Conservation (phyloP, 441 rosid genomes). For the Sinapis alba region DNA sequence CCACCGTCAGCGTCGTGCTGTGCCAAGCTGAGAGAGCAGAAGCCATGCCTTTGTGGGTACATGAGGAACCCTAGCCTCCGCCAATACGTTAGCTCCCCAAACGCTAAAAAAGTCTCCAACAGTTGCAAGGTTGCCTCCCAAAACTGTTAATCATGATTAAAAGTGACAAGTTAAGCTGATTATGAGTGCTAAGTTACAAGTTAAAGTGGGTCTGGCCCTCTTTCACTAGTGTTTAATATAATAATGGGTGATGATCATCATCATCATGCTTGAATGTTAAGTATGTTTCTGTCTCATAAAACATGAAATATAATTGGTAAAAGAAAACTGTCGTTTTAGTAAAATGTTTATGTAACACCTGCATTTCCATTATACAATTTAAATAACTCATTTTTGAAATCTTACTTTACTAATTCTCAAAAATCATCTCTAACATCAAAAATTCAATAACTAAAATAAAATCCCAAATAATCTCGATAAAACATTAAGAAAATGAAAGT, state of each 20-base stretch:
- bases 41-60: slow-evolving; percentile 91
- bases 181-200: slow-evolving; percentile 6
- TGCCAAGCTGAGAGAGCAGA: slow-evolving; percentile 79
- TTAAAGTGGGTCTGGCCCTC: neutral
- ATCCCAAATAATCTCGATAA: no score
- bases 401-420: no score
- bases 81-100: slow-evolving; percentile 65
- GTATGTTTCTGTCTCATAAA: neutral
- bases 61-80: slow-evolving; percentile 63
- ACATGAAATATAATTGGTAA: neutral
- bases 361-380: no score
- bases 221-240: neutral
- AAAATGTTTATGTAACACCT: no score
- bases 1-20: slow-evolving; percentile 75
- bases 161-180: slow-evolving; percentile 7
- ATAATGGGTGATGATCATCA: neutral
- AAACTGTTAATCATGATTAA: slow-evolving; percentile 24
- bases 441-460: no score
- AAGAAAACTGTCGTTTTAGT: neutral
- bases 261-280: neutral
- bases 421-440: no score
- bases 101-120: slow-evolving; percentile 74
- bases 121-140: slow-evolving; percentile 77
- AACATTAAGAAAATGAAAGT: no score
- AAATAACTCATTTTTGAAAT: no score